phyloP scores from a whole-genome alignment of 208 protist genomes.

The Trypanosoma cruzi region DNA sequence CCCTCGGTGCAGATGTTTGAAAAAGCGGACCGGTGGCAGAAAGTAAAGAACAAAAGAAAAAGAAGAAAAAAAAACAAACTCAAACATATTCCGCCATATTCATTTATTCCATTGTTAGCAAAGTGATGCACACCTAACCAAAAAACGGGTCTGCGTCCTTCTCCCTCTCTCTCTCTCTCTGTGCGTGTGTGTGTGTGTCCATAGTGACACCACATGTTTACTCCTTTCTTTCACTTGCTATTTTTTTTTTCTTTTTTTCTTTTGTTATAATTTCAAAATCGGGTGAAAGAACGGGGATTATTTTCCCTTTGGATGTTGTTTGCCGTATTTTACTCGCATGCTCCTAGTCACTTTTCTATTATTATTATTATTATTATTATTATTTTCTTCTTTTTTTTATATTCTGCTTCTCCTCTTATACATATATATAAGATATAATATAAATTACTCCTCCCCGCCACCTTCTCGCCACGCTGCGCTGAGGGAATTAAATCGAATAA shows the following conservation, averaged over 20 bases:
- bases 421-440: too few species aligned
- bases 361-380: background rate
- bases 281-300: too few species aligned
- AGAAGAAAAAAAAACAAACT: conserved; percentile 9
- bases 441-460: too few species aligned
- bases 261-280: too few species aligned
- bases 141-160: background rate
- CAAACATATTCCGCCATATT: background rate
- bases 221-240: background rate
- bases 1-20: background rate
- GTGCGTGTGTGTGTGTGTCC: too few species aligned
- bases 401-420: background rate
- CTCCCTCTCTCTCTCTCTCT: too few species aligned
- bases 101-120: background rate
- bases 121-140: background rate
- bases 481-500: too few species aligned
- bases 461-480: too few species aligned
- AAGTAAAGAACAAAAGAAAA: background rate
- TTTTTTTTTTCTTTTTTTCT: conserved; percentile 8
- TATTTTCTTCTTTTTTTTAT: background rate
- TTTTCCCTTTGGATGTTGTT: conserved; percentile 4
- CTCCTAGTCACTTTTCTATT: conserved; percentile 2
- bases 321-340: background rate
- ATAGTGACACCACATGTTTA: background rate
- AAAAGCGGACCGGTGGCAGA: too few species aligned